Conservation (phyloP, 345 rosid species). For the Eucalyptus albens region DNA sequence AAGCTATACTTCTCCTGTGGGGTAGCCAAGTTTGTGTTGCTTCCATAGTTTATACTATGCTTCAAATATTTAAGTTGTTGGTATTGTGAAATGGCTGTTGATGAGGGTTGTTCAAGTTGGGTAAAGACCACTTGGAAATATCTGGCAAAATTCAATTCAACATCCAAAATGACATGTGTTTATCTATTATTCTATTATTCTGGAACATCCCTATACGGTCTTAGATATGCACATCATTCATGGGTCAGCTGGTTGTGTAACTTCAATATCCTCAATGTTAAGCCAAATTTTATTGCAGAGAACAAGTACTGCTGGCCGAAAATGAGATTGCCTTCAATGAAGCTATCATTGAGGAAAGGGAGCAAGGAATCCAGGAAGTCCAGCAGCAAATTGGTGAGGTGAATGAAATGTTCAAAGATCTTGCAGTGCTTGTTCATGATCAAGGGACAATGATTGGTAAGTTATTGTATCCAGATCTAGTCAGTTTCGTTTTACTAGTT, state of each 20-base stretch:
- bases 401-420: constrained; percentile 5
- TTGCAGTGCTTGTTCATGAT: constrained; percentile 1
- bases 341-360: constrained; percentile 8
- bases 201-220: not conserved
- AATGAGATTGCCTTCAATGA: constrained; percentile 2
- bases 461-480: not conserved
- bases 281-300: constrained; percentile 25
- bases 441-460: constrained; percentile 5
- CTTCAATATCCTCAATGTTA: not conserved
- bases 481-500: not conserved
- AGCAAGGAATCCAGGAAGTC: constrained; percentile 2
- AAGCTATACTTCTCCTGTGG: not conserved
- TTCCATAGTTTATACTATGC: not conserved
- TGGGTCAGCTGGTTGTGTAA: not conserved
- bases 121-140: not conserved
- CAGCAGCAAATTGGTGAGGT: constrained; percentile 6
- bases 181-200: not conserved
- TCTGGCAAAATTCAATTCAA: not conserved
- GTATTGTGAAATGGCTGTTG: not conserved
- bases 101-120: not conserved
- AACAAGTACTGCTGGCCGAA: constrained; percentile 1
- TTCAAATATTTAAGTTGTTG: not conserved
- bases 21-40: not conserved
- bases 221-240: not conserved
- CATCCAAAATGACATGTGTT: not conserved